phyloP scores from a whole-genome alignment of 2,329 filamentous ascomycete species.

The Epichloe scottii region DNA sequence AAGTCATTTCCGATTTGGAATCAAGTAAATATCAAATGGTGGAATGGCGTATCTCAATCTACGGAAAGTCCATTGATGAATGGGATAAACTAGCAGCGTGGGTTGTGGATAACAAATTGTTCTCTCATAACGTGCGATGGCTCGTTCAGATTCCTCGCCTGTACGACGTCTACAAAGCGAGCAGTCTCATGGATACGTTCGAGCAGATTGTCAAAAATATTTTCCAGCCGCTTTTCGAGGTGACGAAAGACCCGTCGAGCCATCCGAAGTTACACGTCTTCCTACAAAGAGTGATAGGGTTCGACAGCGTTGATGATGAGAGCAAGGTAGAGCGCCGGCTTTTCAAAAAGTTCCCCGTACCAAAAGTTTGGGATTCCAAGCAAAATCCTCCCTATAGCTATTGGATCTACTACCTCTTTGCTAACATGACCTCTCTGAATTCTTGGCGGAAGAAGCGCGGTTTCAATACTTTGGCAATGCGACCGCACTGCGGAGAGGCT shows the following conservation, averaged over 20 bases:
- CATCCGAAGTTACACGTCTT: slow-evolving; percentile 94
- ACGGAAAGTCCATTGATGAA: slow-evolving; percentile 81
- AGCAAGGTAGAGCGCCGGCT: slow-evolving; percentile 89
- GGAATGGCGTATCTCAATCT: slow-evolving; percentile 97
- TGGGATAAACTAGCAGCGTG: slow-evolving; percentile 97
- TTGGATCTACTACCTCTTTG: slow-evolving; percentile 96
- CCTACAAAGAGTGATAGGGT: slow-evolving; percentile 86
- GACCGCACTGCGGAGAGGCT: slow-evolving; percentile 92
- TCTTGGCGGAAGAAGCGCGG: slow-evolving; percentile 80
- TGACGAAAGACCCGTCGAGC: slow-evolving; percentile 71
- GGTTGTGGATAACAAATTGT: slow-evolving; percentile 96
- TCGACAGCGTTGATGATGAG: slow-evolving; percentile 96
- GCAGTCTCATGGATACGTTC: slow-evolving; percentile 73
- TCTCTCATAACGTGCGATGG: slow-evolving; percentile 96
- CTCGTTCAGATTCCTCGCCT: slow-evolving; percentile 88
- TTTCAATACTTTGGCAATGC: slow-evolving; percentile 88
- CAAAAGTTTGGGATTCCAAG: slow-evolving; percentile 75
- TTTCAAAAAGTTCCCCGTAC: slow-evolving; percentile 91
- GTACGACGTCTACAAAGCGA: slow-evolving; percentile 91
- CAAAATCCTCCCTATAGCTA: slow-evolving; percentile 98
- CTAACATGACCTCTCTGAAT: slow-evolving; percentile 88
- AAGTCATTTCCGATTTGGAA: slow-evolving; percentile 93
- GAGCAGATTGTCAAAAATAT: slow-evolving; percentile 85
- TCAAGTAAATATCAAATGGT: slow-evolving; percentile 99
- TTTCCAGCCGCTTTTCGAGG: slow-evolving; percentile 89